These are phyloP conservation scores for Lasiosphaeris hirsuta DNA, from an alignment of 495 filamentous ascomycete genomes.

Conservation along the genomic window DNA sequence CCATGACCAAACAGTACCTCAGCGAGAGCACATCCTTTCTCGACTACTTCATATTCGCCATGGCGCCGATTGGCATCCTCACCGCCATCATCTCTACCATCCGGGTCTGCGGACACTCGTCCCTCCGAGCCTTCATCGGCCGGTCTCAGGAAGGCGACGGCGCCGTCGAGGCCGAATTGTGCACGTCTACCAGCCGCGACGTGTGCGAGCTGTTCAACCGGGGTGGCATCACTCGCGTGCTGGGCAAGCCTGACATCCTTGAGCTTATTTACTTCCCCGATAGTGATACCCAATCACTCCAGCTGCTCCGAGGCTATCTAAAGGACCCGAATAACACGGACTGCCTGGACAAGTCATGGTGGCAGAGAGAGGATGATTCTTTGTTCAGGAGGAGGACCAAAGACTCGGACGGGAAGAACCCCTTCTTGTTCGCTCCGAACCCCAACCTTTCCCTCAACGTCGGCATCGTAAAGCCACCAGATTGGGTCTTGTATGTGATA, in stretches of 20 bases:
- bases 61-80: constrained; percentile 48
- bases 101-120: constrained; percentile 43
- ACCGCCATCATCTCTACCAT: constrained; percentile 49
- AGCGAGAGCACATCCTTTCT: constrained; percentile 39
- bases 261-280: neutral
- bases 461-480: too few species aligned
- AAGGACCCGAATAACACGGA: too few species aligned
- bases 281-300: too few species aligned
- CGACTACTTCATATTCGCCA: constrained; percentile 48
- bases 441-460: too few species aligned
- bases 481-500: too few species aligned
- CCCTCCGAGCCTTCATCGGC: constrained; percentile 49
- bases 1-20: constrained; percentile 51
- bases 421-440: too few species aligned
- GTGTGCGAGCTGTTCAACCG: constrained; percentile 46
- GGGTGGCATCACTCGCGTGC: constrained; percentile 30
- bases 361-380: too few species aligned
- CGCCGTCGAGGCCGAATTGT: constrained; percentile 31
- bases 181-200: constrained; percentile 31
- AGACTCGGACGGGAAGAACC: too few species aligned
- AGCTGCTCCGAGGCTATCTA: too few species aligned
- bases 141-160: constrained; percentile 40
- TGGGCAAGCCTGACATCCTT: constrained; percentile 31
- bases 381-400: too few species aligned
- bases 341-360: too few species aligned